Percentiles rank a stretch among this genome's conserved stretches.
phyloP scores from a whole-genome alignment of 1,284 basidiomycete species.

The Tilletia horrida region DNA sequence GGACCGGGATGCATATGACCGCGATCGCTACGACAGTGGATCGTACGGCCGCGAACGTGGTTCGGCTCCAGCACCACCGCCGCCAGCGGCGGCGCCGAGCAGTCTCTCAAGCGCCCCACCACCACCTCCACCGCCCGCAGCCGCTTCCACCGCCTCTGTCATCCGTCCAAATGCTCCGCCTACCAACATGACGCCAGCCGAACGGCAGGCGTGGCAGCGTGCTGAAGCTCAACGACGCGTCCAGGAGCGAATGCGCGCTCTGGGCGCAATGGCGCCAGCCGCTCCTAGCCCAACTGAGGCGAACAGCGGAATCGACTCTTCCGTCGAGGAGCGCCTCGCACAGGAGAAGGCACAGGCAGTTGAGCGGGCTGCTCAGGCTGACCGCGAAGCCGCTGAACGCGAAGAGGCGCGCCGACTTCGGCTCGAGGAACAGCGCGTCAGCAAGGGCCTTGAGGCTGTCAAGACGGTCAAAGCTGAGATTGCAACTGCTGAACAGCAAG shows the following conservation, averaged over 20 bases:
- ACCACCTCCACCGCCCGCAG: conserved; percentile 25
- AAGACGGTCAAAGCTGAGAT: conserved; percentile 41
- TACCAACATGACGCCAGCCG: conserved; percentile 77
- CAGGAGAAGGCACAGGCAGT: conserved; percentile 49
- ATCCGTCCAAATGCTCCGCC: conserved; percentile 61
- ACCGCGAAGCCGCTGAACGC: conserved; percentile 49
- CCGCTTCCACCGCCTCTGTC: conserved; percentile 57
- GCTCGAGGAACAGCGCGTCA: conserved; percentile 46
- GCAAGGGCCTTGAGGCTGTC: conserved; percentile 35
- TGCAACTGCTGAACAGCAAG: conserved; percentile 32
- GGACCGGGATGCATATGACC: conserved; percentile 25
- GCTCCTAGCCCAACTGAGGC: conserved; percentile 54
- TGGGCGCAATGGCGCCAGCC: conserved; percentile 65
- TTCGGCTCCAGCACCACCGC: conserved; percentile 56
- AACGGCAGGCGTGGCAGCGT: conserved; percentile 74
- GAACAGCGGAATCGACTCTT: conserved; percentile 34
- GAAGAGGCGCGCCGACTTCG: conserved; percentile 50
- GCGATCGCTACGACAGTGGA: neutral
- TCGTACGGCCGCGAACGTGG: conserved; percentile 24
- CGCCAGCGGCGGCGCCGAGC: conserved; percentile 34
- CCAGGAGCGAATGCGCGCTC: conserved; percentile 78
- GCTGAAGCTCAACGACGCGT: conserved; percentile 80
- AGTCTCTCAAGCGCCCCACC: conserved; percentile 39
- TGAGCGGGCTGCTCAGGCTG: conserved; percentile 46
- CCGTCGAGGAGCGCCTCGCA: conserved; percentile 48